A percentile compares a stretch with the other conserved stretches of the same genome.
These are phyloP conservation scores for Umbelopsis sp. DNA, from an alignment of 371 early-diverging fungal species.

Conservation along the genomic window DNA sequence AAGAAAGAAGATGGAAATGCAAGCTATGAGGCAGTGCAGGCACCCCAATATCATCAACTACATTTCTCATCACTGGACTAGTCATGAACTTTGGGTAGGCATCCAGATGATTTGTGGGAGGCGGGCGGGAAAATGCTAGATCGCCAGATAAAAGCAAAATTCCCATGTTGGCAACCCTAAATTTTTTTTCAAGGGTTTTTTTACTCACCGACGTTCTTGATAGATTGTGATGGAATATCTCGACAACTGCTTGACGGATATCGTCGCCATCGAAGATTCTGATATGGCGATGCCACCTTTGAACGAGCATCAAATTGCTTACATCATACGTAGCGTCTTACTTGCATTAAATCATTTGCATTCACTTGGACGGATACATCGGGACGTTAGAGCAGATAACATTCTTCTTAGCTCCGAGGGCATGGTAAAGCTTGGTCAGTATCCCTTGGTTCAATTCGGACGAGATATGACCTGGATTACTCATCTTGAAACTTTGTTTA, in stretches of 20 bases:
- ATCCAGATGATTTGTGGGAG: no score
- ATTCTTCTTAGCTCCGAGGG: constrained; percentile 65
- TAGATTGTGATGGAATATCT: constrained; percentile 78
- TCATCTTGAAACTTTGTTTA: background rate
- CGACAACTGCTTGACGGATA: constrained; percentile 70
- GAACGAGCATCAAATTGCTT: constrained; percentile 59
- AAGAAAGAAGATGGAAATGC: constrained; percentile 64
- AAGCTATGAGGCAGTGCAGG: constrained; percentile 63
- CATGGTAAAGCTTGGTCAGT: constrained; percentile 62
- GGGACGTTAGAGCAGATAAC: constrained; percentile 86
- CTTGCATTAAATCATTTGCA: constrained; percentile 90
- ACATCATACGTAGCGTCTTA: constrained; percentile 72
- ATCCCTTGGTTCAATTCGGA: no score
- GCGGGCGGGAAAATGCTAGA: no score
- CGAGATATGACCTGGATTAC: background rate
- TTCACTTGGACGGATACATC: constrained; percentile 84
- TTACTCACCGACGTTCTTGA: background rate
- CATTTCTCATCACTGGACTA: constrained; percentile 58
- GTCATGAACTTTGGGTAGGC: constrained; percentile 55
- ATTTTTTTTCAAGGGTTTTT: background rate
- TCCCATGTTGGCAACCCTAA: no score
- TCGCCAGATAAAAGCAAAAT: no score
- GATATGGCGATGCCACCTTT: constrained; percentile 41
- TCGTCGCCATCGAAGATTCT: constrained; percentile 64
- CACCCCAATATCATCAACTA: constrained; percentile 70